Evolutionary conservation across 2,329 filamentous ascomycete genomes (phyloP), one percentile per base, ranked within the genome.

Genomic region (Hypoxylon sp.): DNA sequence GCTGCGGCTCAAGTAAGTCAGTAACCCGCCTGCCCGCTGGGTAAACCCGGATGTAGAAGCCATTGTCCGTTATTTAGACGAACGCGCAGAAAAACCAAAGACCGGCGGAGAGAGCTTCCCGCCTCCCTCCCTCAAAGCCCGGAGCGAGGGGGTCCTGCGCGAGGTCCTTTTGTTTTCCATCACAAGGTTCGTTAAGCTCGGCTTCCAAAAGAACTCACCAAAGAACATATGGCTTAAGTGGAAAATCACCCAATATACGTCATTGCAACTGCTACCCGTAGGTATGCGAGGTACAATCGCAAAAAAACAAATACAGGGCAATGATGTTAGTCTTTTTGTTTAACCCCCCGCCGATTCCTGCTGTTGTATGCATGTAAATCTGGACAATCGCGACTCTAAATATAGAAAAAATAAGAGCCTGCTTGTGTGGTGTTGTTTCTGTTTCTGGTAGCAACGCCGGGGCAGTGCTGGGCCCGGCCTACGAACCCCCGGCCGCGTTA

Each of bases 341-440:
- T 34, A 46, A 47, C 37, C 44, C 37, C 43, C 43, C 39, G 64
- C 64, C 57, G 64, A 67, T 67, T 55, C 52, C 53, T 66, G 37
- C 59, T 56, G 17, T 60, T 22, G 56, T 46, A 26, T 46, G 41
- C 6, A 26, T 1, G 19, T 46, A 46, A n/a, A n/a, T n/a, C n/a
- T 24, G 19, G 5, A 17, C 17, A n/a, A n/a, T 22, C 17, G 37
- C 11, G 37, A 44, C 13, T 62, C 65, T 62, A 67, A 67, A 67
- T 67, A 65, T 67, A 67, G 65, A 65, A 41, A 67, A 51, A 53
- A 32, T 37, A n/a, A 37, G 48, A 66, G 58, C 61, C 61, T 55
- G 62, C 48, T 55, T 54, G 53, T 15, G 17, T 37, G 28, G 20
- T 32, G n/a, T 10, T 20, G 37, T 20, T 41, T 41, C 37, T 20